A percentile compares a stretch with the other conserved stretches of the same genome.
Evolutionary conservation across 148 eudicot genomes (phyloP).

Genomic region (Tetragonia tetragonoides): DNA sequence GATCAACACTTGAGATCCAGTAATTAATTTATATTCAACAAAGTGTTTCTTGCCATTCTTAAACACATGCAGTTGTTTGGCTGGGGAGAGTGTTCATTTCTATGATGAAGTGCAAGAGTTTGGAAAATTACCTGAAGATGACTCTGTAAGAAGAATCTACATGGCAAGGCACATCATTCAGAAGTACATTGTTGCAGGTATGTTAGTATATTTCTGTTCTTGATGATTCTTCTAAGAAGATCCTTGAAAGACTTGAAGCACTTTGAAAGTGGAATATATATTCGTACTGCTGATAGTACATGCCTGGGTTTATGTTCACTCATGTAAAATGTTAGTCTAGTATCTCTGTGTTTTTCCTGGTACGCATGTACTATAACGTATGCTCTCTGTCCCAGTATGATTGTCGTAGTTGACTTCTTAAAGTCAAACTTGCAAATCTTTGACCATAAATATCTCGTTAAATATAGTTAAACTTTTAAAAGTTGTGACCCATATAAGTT

Average conservation of each 20-base stretch:
- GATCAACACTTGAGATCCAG: neutral
- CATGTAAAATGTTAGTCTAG: neutral
- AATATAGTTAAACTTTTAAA: no score
- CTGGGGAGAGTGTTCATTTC: constrained; percentile 88
- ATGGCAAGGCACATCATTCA: constrained; percentile 87
- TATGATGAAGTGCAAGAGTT: constrained; percentile 81
- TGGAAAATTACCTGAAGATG: constrained; percentile 57
- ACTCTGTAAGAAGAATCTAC: constrained; percentile 72
- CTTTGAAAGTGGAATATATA: neutral
- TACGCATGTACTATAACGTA: neutral
- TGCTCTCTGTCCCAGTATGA: no score
- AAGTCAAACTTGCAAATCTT: no score
- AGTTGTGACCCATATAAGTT: no score
- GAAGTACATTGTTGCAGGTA: constrained; percentile 74
- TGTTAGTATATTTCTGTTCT: neutral
- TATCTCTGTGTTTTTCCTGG: neutral
- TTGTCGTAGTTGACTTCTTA: no score
- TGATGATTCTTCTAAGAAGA: neutral
- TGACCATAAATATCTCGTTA: no score
- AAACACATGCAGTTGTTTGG: constrained; percentile 65
- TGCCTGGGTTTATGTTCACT: neutral
- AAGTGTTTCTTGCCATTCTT: neutral
- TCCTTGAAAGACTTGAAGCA: neutral
- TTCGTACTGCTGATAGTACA: neutral
- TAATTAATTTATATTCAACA: no score